Base-by-base conservation (phyloP, 345 rosid genomes). In the Salix arbutifolia region DNA sequence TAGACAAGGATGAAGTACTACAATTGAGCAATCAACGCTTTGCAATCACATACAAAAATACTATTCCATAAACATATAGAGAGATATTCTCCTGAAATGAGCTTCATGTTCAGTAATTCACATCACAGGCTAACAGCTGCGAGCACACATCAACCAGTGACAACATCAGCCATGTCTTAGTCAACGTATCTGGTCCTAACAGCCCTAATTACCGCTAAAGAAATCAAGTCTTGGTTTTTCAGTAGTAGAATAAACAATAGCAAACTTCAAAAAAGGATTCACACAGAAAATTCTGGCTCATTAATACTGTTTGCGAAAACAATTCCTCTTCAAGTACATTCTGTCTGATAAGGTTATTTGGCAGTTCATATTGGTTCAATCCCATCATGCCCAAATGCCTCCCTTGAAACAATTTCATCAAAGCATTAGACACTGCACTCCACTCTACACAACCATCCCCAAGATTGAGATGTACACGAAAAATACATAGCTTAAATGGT, bases 11-110 rank as follows among this genome's bases (percentile, higher is more conserved):
- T 53, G 16, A 28, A 23, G 56, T 19, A 18, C 62, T 52, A 23
- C 65, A 56, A 35, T 35, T 74, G 66, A 76, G 8, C 26, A 64
- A 71, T 50, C 58, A 53, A 33, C 37, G 65, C 65, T 52, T 67
- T 74, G 76, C 80, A 73, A 48, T 72, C 31, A 58, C 42, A 69
- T 26, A 25, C 58, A 67, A 35, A 25, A 10, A 28, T 65, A 46
- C 52, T 65, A 35, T 16, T 65, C 67, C 38, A 6, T 38, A 65
- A 9, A 46, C 52, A 46, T 46, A 46, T 16, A 46, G 14, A 46
- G 18, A 12, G 14, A 16, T 13, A 14, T 46, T 46, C 52, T 46
- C 52, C 52, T 12, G 52, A 46, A 46, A 46, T 46, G 52, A 46
- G 52, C 52, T 46, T 46, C 52, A 46, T 46, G 52, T 46, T 46